Evolutionary conservation across 495 filamentous ascomycete species (phyloP).

Genomic region (Penicillium riverlandense): DNA sequence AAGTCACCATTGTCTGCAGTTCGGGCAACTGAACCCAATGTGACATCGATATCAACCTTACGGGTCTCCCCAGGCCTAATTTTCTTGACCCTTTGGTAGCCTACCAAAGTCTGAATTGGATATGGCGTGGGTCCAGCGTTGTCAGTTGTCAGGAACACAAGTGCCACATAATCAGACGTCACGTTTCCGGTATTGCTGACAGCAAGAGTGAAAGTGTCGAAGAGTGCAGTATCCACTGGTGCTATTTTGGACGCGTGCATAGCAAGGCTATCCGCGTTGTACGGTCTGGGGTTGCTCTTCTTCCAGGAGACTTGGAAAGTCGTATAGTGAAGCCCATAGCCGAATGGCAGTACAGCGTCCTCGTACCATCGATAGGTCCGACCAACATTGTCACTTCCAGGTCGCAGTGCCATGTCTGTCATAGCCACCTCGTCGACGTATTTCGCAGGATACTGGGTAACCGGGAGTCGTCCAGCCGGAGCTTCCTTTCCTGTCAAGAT

Average conservation of each 20-base stretch:
- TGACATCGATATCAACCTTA: conserved; percentile 34
- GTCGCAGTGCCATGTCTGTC: conserved; percentile 50
- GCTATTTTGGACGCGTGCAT: conserved; percentile 4
- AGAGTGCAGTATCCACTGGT: conserved; percentile 21
- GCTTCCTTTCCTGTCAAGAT: conserved; percentile 46
- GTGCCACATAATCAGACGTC: conserved; percentile 46
- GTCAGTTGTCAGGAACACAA: conserved; percentile 41
- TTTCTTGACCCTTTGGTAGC: conserved; percentile 39
- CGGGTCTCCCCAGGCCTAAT: conserved; percentile 28
- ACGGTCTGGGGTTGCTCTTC: conserved; percentile 29
- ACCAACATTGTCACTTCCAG: conserved; percentile 34
- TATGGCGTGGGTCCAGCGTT: conserved; percentile 44
- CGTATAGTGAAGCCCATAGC: conserved; percentile 48
- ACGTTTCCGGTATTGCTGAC: conserved; percentile 41
- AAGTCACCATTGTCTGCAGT: conserved; percentile 45
- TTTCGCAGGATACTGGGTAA: conserved; percentile 50
- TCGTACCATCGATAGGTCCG: conserved; percentile 60
- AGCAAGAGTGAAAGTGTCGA: conserved; percentile 30
- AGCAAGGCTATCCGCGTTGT: conserved; percentile 42
- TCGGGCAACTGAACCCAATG: conserved; percentile 45
- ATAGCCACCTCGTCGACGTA: conserved; percentile 48
- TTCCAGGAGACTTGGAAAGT: conserved; percentile 38
- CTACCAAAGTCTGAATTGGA: conserved; percentile 48
- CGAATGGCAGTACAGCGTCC: conserved; percentile 46
- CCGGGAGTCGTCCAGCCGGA: conserved; percentile 50